Conservation (phyloP, 371 early-diverging fungal genomes). For the Rhizopus arrhizus region DNA sequence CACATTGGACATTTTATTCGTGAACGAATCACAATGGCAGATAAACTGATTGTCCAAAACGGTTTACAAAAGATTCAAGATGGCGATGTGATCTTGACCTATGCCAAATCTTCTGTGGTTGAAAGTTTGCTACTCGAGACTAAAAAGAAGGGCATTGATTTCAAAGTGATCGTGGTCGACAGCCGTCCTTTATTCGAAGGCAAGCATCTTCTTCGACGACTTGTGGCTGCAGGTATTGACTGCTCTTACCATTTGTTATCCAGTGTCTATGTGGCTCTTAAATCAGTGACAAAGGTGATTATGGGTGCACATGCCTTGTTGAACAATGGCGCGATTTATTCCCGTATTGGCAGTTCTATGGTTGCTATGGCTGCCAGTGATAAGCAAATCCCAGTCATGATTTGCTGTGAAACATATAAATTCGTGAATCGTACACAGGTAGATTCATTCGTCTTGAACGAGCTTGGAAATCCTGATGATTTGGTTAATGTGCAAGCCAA, state of each 20-base stretch:
- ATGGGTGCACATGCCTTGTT: slow-evolving; percentile 92
- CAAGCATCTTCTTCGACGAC: slow-evolving; percentile 64
- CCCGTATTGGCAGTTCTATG: slow-evolving; percentile 90
- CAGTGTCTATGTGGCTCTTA: slow-evolving; percentile 74
- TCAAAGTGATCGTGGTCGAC: slow-evolving; percentile 93
- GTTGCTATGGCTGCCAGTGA: slow-evolving; percentile 91
- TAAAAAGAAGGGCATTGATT: slow-evolving; percentile 74
- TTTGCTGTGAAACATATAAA: slow-evolving; percentile 95
- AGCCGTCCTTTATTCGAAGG: slow-evolving; percentile 91
- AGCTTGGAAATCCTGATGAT: slow-evolving; percentile 86
- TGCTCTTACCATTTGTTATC: slow-evolving; percentile 78
- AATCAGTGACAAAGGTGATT: slow-evolving; percentile 89
- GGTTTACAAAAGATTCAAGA: slow-evolving; percentile 88
- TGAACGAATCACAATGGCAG: slow-evolving; percentile 89
- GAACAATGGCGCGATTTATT: slow-evolving; percentile 91
- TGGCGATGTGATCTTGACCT: slow-evolving; percentile 94
- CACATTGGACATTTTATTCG: slow-evolving; percentile 87
- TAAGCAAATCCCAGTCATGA: slow-evolving; percentile 91
- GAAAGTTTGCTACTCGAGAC: slow-evolving; percentile 77
- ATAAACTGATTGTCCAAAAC: slow-evolving; percentile 75
- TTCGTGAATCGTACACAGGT: slow-evolving; percentile 91
- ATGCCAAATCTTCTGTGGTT: slow-evolving; percentile 86
- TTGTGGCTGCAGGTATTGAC: slow-evolving; percentile 71
- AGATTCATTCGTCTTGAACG: slow-evolving; percentile 95
- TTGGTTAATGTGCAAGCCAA: slow-evolving; percentile 56